A percentile compares a stretch with the other conserved stretches of the same genome.
Evolutionary conservation across 257 asterid species (phyloP).

Genomic region (Capsicum baccatum): DNA sequence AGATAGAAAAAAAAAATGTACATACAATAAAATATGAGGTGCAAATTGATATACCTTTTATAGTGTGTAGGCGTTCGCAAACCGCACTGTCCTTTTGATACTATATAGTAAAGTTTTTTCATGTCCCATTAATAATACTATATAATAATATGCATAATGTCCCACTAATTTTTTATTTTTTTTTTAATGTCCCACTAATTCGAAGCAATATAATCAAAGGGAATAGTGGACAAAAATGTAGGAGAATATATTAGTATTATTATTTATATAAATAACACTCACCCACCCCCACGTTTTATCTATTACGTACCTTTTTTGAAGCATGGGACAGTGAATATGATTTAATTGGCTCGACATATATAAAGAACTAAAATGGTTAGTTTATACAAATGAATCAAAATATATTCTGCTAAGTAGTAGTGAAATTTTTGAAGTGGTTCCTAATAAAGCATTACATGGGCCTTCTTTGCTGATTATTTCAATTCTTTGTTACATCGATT

Average conservation of each 20-base stretch:
- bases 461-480: too few relatives aligned
- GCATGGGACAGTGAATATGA: neutral
- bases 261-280: neutral
- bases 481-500: too few relatives aligned
- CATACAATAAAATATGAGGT: too few relatives aligned
- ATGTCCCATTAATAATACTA: too few relatives aligned
- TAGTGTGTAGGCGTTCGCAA: too few relatives aligned
- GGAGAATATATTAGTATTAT: neutral
- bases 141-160: neutral
- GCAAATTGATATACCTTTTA: too few relatives aligned
- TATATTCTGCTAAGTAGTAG: neutral
- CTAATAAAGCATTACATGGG: too few relatives aligned
- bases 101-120: too few relatives aligned
- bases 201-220: neutral
- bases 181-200: constrained; percentile 4
- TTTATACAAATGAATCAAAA: neutral
- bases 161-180: constrained; percentile 3
- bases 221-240: neutral
- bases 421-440: too few relatives aligned
- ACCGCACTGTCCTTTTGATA: too few relatives aligned
- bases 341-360: neutral
- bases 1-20: too few relatives aligned
- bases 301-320: neutral
- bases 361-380: neutral
- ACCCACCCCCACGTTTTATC: too few relatives aligned